These are phyloP conservation scores for Rugonectria rugulosa DNA, from an alignment of 2,329 filamentous ascomycete genomes.

Conservation along the genomic window DNA sequence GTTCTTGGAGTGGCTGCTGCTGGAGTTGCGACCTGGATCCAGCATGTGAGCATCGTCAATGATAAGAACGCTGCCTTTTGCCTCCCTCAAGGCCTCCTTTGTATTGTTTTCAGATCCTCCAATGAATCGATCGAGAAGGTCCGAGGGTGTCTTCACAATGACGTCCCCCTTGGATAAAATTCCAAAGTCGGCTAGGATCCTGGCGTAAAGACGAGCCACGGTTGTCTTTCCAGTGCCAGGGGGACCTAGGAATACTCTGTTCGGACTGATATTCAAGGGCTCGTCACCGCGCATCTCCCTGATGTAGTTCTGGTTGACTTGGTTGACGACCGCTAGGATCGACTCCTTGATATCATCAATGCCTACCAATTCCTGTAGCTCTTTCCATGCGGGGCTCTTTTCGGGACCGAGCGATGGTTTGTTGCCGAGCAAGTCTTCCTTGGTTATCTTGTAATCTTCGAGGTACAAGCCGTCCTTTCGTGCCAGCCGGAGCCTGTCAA, in stretches of 20 bases:
- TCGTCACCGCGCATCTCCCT: conserved; percentile 69
- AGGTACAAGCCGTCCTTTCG: conserved; percentile 31
- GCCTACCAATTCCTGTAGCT: conserved; percentile 66
- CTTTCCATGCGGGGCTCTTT: conserved; percentile 62
- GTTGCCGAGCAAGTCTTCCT: conserved; percentile 74
- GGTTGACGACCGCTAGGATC: conserved; percentile 51
- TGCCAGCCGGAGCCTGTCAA: conserved; percentile 58
- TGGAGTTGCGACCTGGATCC: conserved; percentile 48
- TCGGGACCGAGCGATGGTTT: conserved; percentile 63
- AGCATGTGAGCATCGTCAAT: conserved; percentile 82
- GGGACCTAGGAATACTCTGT: conserved; percentile 73
- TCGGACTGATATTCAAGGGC: conserved; percentile 65
- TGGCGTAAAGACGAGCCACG: conserved; percentile 74
- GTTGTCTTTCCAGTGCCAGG: conserved; percentile 80
- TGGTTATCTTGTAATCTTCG: conserved; percentile 50
- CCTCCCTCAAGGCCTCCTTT: conserved; percentile 71
- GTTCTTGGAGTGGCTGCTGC: conserved; percentile 41
- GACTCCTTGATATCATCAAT: conserved; percentile 66
- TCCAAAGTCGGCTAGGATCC: conserved; percentile 71
- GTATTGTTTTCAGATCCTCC: conserved; percentile 75
- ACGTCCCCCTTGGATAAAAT: conserved; percentile 61
- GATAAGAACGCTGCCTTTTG: conserved; percentile 75
- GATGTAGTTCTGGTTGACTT: conserved; percentile 68
- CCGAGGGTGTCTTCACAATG: conserved; percentile 73
- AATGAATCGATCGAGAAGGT: conserved; percentile 70